Conservation (phyloP, 106 monocot species). For the Dendrobium catenatum region DNA sequence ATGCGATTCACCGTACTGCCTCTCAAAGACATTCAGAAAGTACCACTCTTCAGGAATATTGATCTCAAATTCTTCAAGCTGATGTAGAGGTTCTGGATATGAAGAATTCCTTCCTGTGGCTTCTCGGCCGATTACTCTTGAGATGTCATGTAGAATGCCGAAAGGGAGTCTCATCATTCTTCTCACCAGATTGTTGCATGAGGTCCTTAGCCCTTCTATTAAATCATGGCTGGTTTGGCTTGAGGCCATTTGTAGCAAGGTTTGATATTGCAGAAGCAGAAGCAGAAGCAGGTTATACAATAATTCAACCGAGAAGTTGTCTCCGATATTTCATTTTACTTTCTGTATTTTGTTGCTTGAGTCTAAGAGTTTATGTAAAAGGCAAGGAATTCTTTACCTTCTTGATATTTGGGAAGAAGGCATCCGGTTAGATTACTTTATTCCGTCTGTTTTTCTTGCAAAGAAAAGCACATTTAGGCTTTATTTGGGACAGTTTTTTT, state of each 20-base stretch:
- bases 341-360: background rate
- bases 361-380: background rate
- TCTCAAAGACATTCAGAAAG: background rate
- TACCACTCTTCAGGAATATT: background rate
- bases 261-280: no score
- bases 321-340: background rate
- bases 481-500: no score
- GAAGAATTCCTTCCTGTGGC: background rate
- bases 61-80: background rate
- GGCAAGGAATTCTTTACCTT: no score
- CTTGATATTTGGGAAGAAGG: background rate
- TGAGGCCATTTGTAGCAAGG: background rate
- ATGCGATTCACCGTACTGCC: constrained; percentile 1
- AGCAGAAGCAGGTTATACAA: no score
- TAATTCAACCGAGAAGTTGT: no score
- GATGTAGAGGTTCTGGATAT: background rate
- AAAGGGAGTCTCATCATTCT: constrained; percentile 17
- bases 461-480: constrained; percentile 2
- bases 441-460: constrained; percentile 1
- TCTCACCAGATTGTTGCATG: constrained; percentile 10
- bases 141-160: constrained; percentile 17
- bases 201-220: constrained; percentile 2
- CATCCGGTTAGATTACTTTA: background rate
- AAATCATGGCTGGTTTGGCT: background rate
- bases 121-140: constrained; percentile 11